phyloP scores from a whole-genome alignment of 306 rosid species.

The Sechiopsis laciniata region DNA sequence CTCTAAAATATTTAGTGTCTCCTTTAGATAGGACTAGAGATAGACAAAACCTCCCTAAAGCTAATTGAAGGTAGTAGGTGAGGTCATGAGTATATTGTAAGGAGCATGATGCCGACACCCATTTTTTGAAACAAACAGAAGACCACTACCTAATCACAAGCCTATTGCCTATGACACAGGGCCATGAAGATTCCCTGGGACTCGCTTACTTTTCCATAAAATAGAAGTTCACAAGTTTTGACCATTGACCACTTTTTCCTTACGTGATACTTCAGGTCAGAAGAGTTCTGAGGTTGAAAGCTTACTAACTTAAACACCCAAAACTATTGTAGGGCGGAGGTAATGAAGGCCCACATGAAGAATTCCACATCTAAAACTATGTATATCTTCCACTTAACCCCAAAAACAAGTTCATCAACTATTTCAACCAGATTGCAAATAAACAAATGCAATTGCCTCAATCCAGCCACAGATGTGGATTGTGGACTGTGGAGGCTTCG shows the following conservation, averaged over 20 bases:
- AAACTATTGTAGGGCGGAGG: neutral
- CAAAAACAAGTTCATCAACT: too few species aligned
- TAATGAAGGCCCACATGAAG: neutral
- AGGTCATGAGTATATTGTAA: neutral
- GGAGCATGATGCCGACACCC: neutral
- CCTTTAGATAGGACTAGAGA: neutral
- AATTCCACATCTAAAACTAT: too few species aligned
- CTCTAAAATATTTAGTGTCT: neutral
- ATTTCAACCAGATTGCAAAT: too few species aligned
- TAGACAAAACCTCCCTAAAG: neutral
- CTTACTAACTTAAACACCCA: neutral
- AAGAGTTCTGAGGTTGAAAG: neutral
- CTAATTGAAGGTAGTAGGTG: neutral
- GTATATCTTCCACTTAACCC: too few species aligned
- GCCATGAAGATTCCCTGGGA: neutral
- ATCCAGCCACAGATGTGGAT: too few species aligned
- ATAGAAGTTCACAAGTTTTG: neutral
- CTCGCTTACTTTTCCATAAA: neutral
- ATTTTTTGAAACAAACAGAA: neutral
- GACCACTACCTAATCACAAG: conserved; percentile 1
- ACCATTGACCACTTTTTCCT: too few species aligned
- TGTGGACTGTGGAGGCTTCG: too few species aligned
- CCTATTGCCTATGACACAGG: neutral
- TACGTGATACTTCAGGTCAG: neutral
- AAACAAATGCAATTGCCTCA: too few species aligned